Conservation (phyloP, 2,329 filamentous ascomycete genomes). For the Paramyrothecium roridum region DNA sequence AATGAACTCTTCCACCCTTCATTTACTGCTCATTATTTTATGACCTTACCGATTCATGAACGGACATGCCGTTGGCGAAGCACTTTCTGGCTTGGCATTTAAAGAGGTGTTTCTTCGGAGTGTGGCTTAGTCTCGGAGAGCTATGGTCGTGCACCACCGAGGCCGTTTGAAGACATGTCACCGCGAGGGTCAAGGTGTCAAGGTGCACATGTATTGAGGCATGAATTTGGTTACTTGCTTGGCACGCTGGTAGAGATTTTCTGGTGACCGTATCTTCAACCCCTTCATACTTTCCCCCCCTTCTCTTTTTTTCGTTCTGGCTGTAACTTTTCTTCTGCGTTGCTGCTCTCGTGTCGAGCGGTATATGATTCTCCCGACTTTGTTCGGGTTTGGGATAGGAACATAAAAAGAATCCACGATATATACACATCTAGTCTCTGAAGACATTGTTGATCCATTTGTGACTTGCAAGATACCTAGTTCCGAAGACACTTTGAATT, state of each 20-base stretch:
- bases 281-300: not conserved
- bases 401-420: not conserved
- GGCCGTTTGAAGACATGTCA: too few relatives aligned
- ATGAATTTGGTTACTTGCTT: not conserved
- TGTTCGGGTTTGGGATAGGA: not conserved
- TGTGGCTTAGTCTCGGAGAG: not conserved
- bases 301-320: not conserved
- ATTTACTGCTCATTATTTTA: slow-evolving; percentile 19
- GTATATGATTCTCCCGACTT: not conserved
- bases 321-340: not conserved
- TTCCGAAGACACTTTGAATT: too few relatives aligned
- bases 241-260: not conserved
- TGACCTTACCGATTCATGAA: slow-evolving; percentile 4
- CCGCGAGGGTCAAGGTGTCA: not conserved
- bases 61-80: slow-evolving; percentile 6
- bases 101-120: slow-evolving; percentile 3
- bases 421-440: too few relatives aligned
- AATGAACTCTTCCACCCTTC: slow-evolving; percentile 29
- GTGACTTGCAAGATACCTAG: too few relatives aligned
- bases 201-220: not conserved
- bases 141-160: not conserved
- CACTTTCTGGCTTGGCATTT: slow-evolving; percentile 5
- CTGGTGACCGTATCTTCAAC: not conserved
- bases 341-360: not conserved
- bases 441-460: too few relatives aligned